These are phyloP conservation scores for Plantago ovata DNA, from an alignment of 257 asterid genomes.

Conservation along the genomic window DNA sequence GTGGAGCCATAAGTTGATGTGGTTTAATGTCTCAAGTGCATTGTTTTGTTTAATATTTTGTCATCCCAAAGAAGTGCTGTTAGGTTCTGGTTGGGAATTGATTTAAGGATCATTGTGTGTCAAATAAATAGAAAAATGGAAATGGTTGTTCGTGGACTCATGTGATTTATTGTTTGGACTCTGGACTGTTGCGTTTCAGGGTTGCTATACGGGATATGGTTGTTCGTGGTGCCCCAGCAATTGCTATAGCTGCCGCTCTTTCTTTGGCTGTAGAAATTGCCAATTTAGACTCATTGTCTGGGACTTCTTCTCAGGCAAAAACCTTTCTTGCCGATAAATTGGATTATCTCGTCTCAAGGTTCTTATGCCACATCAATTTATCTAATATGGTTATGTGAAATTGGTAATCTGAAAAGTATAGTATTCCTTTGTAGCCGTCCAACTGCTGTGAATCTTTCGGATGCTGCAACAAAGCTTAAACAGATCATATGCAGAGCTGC, in stretches of 20 bases:
- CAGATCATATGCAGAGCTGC: constrained; percentile 48
- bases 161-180: no score
- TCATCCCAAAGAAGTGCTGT: no score
- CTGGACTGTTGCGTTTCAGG: constrained; percentile 33
- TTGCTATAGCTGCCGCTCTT: constrained; percentile 95
- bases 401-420: constrained; percentile 11
- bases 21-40: no score
- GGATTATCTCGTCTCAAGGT: constrained; percentile 93
- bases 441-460: constrained; percentile 93
- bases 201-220: constrained; percentile 90
- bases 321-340: constrained; percentile 54
- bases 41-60: no score
- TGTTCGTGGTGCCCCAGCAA: constrained; percentile 99
- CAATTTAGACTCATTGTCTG: constrained; percentile 44
- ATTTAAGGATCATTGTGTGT: no score
- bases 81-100: no score
- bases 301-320: constrained; percentile 64
- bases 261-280: constrained; percentile 87
- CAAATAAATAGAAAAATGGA: no score
- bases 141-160: no score
- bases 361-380: constrained; percentile 12
- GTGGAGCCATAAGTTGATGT: no score
- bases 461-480: constrained; percentile 80
- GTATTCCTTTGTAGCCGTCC: constrained; percentile 62
- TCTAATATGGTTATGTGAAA: background rate